Evolutionary conservation across 768 basidiomycete genomes (phyloP).

Genomic region (Termitomyces sp.): DNA sequence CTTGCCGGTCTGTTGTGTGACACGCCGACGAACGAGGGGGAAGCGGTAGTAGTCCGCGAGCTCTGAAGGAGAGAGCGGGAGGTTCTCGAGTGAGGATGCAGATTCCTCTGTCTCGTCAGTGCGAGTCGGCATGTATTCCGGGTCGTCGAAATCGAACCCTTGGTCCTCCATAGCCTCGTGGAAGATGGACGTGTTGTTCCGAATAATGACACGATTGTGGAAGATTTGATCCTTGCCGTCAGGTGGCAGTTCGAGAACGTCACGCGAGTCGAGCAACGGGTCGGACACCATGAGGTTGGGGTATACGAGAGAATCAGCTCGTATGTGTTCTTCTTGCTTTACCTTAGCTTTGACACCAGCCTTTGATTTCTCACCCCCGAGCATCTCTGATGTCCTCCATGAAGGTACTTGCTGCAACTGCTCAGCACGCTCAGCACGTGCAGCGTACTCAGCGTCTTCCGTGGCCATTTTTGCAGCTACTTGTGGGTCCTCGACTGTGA

Average conservation of each 20-base stretch:
- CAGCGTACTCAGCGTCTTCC: no score
- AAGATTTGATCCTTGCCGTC: slow-evolving; percentile 42
- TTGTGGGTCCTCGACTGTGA: neutral
- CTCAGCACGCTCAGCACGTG: no score
- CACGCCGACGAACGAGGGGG: slow-evolving; percentile 48
- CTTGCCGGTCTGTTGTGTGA: slow-evolving; percentile 91
- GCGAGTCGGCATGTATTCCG: slow-evolving; percentile 20
- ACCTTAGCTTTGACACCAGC: neutral
- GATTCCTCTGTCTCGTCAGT: slow-evolving; percentile 30
- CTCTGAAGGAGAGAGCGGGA: slow-evolving; percentile 19
- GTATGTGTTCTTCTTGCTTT: neutral
- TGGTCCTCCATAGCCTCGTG: slow-evolving; percentile 31
- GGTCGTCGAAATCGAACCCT: slow-evolving; percentile 26
- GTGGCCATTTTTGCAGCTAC: slow-evolving; percentile 5
- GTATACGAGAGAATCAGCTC: slow-evolving; percentile 19
- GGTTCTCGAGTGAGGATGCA: slow-evolving; percentile 20
- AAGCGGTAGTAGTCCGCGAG: slow-evolving; percentile 31
- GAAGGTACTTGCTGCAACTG: no score
- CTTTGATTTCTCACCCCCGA: neutral
- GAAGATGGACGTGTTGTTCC: slow-evolving; percentile 73
- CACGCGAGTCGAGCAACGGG: slow-evolving; percentile 57
- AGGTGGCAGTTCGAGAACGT: slow-evolving; percentile 51
- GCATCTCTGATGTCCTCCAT: neutral
- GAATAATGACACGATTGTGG: slow-evolving; percentile 59
- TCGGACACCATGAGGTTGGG: slow-evolving; percentile 66